Conservation (phyloP, 495 filamentous ascomycete genomes). For the Tuber melanosporum region DNA sequence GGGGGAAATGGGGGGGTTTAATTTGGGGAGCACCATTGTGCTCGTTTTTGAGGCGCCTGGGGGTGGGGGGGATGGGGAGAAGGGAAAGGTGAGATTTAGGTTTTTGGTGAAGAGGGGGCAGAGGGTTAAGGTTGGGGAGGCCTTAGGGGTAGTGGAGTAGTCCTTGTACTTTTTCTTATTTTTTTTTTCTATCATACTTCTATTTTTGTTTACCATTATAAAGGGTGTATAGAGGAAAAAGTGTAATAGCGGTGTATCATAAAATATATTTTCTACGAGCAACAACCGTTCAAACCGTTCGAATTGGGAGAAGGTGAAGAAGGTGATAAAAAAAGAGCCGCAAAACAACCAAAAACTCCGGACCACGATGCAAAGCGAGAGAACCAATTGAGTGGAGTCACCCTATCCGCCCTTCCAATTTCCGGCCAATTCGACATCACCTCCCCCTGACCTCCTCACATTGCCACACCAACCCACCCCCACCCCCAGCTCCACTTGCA, state of each 20-base stretch:
- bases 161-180: neutral
- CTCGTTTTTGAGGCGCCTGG: constrained; percentile 93
- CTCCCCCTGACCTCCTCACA: constrained; percentile 26
- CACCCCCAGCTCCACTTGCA: constrained; percentile 44
- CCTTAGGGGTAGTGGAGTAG: constrained; percentile 60
- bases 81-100: constrained; percentile 62
- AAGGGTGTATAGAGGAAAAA: neutral
- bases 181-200: neutral
- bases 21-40: constrained; percentile 90
- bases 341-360: neutral
- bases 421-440: neutral
- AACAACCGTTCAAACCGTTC: neutral
- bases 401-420: neutral
- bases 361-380: neutral
- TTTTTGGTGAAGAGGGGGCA: constrained; percentile 82
- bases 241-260: constrained; percentile 1
- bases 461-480: constrained; percentile 48
- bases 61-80: constrained; percentile 44
- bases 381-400: neutral
- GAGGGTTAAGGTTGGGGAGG: constrained; percentile 79
- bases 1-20: constrained; percentile 97
- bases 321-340: too few species aligned
- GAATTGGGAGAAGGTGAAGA: neutral
- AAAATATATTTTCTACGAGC: neutral
- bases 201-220: neutral